Percentiles rank a stretch among this genome's conserved stretches.
Conservation (phyloP, 768 basidiomycete species). For the Mrakia frigida region DNA sequence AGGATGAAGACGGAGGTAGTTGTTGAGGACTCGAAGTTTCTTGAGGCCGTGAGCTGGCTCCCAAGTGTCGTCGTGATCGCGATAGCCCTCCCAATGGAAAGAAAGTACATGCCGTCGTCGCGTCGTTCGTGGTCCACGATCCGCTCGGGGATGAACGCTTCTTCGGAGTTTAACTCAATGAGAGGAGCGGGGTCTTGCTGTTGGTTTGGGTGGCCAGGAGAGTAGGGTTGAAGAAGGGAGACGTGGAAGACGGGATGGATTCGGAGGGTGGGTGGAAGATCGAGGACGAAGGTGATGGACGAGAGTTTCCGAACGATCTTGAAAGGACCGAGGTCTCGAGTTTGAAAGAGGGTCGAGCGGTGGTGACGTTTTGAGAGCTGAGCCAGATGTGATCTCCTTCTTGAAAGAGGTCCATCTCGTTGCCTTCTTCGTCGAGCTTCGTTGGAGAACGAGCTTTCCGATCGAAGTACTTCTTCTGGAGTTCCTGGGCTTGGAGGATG, state of each 20-base stretch:
- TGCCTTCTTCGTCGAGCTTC: constrained; percentile 36
- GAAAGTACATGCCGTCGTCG: not conserved
- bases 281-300: too few relatives aligned
- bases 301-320: not conserved
- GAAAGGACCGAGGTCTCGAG: not conserved
- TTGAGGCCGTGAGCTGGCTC: not conserved
- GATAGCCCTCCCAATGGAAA: constrained; percentile 16
- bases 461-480: too few relatives aligned
- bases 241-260: constrained; percentile 17
- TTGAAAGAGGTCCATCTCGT: constrained; percentile 30
- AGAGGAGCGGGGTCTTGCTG: not conserved
- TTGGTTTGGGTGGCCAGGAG: constrained; percentile 2
- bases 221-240: constrained; percentile 4
- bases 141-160: not conserved
- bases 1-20: not conserved
- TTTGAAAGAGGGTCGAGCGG: not conserved
- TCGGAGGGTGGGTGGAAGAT: not conserved
- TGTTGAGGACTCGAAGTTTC: not conserved
- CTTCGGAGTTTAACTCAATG: constrained; percentile 9
- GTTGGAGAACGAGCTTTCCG: too few relatives aligned
- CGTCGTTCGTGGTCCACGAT: constrained; percentile 3
- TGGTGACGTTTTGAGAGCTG: constrained; percentile 14
- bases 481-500: too few relatives aligned
- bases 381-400: constrained; percentile 37
- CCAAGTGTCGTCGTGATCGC: constrained; percentile 4